phyloP scores from a whole-genome alignment of 345 rosid genomes.

The Angophora floribunda region DNA sequence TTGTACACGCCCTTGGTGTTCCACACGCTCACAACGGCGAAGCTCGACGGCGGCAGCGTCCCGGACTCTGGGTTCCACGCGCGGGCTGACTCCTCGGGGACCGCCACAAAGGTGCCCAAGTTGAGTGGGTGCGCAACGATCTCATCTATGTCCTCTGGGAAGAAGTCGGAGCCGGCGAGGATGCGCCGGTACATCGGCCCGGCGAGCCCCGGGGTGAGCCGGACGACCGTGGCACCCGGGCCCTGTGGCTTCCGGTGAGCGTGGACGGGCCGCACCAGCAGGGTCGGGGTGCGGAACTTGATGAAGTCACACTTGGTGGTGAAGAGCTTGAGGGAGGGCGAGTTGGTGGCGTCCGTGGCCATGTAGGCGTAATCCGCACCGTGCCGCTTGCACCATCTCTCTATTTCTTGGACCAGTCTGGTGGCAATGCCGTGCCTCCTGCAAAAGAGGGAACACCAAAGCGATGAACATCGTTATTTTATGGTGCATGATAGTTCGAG shows the following conservation, averaged over 20 bases:
- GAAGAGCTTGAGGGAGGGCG: slow-evolving; percentile 60
- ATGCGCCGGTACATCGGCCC: slow-evolving; percentile 24
- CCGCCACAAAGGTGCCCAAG: slow-evolving; percentile 66
- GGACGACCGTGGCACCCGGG: slow-evolving; percentile 20
- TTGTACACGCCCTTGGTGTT: slow-evolving; percentile 64
- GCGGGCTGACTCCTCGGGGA: slow-evolving; percentile 17
- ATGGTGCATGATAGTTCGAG: neutral
- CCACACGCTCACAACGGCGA: slow-evolving; percentile 59
- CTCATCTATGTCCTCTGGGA: slow-evolving; percentile 43
- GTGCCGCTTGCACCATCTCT: slow-evolving; percentile 55
- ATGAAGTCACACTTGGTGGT: slow-evolving; percentile 37
- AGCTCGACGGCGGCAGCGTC: slow-evolving; percentile 21
- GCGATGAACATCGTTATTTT: neutral
- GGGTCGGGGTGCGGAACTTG: slow-evolving; percentile 43
- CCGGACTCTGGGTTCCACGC: slow-evolving; percentile 24
- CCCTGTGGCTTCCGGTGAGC: slow-evolving; percentile 38
- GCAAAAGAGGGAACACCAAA: neutral
- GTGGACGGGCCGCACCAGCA: slow-evolving; percentile 72
- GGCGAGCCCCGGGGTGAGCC: slow-evolving; percentile 15
- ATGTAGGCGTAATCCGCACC: slow-evolving; percentile 64
- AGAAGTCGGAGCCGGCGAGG: slow-evolving; percentile 43
- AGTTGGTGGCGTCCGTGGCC: slow-evolving; percentile 63
- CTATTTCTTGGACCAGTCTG: slow-evolving; percentile 41
- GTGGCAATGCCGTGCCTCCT: slow-evolving; percentile 67
- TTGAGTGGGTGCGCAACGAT: slow-evolving; percentile 31